A percentile compares a stretch with the other conserved stretches of the same genome.
phyloP scores from a whole-genome alignment of 208 protist genomes.

The Leishmania tropica region DNA sequence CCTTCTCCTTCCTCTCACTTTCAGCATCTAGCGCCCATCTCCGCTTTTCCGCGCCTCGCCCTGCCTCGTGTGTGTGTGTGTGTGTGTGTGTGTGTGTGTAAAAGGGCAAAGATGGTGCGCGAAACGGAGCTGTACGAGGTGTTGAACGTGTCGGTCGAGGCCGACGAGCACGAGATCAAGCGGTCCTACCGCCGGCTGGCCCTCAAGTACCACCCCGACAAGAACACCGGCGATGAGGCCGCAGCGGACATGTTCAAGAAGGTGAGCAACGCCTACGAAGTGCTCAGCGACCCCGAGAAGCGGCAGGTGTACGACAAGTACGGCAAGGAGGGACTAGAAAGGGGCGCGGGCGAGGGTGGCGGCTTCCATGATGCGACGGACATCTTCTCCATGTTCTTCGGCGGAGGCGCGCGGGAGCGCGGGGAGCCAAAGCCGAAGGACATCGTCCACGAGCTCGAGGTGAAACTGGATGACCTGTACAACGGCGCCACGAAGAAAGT shows the following conservation, averaged over 20 bases:
- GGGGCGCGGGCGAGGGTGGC: constrained; percentile 61
- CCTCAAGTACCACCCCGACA: constrained; percentile 91
- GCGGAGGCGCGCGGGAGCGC: constrained; percentile 56
- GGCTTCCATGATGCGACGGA: constrained; percentile 72
- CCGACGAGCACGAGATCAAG: constrained; percentile 87
- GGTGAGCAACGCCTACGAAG: constrained; percentile 97
- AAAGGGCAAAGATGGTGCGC: constrained; percentile 59
- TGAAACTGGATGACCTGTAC: constrained; percentile 98
- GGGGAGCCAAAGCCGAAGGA: constrained; percentile 94
- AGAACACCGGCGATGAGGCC: constrained; percentile 76
- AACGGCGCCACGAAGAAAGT: constrained; percentile 94
- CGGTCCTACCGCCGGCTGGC: constrained; percentile 87
- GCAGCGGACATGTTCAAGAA: constrained; percentile 92
- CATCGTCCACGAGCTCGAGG: constrained; percentile 90
- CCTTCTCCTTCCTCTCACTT: not conserved
- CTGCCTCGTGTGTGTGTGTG: not conserved
- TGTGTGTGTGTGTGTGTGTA: no score
- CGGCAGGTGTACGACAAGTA: constrained; percentile 97
- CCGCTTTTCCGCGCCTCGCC: not conserved
- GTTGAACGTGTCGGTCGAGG: constrained; percentile 63
- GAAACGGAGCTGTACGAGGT: constrained; percentile 92
- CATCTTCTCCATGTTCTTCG: constrained; percentile 91
- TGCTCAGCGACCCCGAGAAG: constrained; percentile 96
- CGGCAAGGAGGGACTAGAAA: constrained; percentile 96
- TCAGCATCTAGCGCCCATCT: not conserved